Evolutionary conservation across 441 rosid species (phyloP), one percentile per base, ranked within the genome.

Genomic region (Gossypium schwendimanii): DNA sequence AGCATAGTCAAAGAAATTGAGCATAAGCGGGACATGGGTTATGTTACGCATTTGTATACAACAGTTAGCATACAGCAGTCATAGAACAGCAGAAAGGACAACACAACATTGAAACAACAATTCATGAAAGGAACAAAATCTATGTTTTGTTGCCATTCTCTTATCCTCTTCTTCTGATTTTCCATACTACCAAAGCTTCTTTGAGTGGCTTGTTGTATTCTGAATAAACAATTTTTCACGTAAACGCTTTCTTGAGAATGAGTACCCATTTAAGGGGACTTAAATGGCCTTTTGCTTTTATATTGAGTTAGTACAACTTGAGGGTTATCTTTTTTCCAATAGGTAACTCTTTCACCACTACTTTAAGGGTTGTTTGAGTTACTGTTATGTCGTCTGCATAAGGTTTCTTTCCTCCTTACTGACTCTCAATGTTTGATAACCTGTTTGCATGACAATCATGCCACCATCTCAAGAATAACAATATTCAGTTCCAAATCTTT

Each of bases 141-240:
- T 28, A n/a, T 17, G 17, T 58, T 58, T 23, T 58, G 36, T 24
- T 58, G 21, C 24, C 66, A 36, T 62, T 61, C n/a, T 62, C 8
- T 24, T 0, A 20, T 62, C 49, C 14, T 36, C 49, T 62, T 62
- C 47, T 33, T 17, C 49, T 14, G 49, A 9, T 60, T 62, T 17
- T 17, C 47, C n/a, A 36, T 62, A 9, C n/a, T 17, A 11, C 67
- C 36, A 36, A 36, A 17, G 24, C 49, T 62, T 62, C 44, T 58
- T 24, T 31, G 44, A 60, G 65, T 60, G 64, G 64, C 33, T 60
- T 60, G 64, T 28, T 24, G 24, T 12, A 31, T 62, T 62, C 67
- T 36, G n/a, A 62, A 17, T 17, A 17, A 17, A 12, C 45, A 3
- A 17, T 36, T 36, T 9, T 17, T 33, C 1, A 20, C 67, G n/a